Evolutionary conservation across 2,329 filamentous ascomycete genomes (phyloP).

Genomic region (Aspergillus tamarii): DNA sequence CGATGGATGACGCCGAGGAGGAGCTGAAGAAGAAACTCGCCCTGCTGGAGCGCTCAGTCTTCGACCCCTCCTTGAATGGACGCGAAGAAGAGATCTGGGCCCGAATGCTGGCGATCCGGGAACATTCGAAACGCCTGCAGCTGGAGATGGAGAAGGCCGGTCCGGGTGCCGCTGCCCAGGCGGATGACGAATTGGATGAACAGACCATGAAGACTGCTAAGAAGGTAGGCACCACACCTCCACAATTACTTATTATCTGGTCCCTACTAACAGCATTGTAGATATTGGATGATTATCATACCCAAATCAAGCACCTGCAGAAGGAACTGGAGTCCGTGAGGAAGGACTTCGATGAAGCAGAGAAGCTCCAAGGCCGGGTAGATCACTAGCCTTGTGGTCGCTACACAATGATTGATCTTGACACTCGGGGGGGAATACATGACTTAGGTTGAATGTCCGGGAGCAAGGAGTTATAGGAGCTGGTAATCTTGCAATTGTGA

Average conservation of each 20-base stretch:
- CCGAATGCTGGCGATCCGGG: slow-evolving; percentile 64
- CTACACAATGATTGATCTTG: slow-evolving; percentile 4
- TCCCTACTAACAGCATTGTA: slow-evolving; percentile 36
- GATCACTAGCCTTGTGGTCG: slow-evolving; percentile 18
- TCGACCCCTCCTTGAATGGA: slow-evolving; percentile 63
- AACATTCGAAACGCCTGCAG: slow-evolving; percentile 61
- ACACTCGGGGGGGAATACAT: slow-evolving; percentile 7
- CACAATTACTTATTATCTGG: neutral
- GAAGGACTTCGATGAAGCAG: slow-evolving; percentile 62
- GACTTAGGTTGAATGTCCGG: slow-evolving; percentile 12
- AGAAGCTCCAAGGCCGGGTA: slow-evolving; percentile 38
- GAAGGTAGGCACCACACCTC: slow-evolving; percentile 53
- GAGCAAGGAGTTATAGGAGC: slow-evolving; percentile 19
- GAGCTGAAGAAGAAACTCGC: slow-evolving; percentile 64
- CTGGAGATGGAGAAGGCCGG: slow-evolving; percentile 63
- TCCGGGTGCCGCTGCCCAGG: slow-evolving; percentile 39
- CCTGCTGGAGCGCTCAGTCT: slow-evolving; percentile 60
- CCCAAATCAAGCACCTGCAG: slow-evolving; percentile 59
- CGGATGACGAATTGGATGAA: slow-evolving; percentile 56
- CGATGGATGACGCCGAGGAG: slow-evolving; percentile 66
- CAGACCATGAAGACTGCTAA: slow-evolving; percentile 62
- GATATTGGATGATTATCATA: slow-evolving; percentile 55
- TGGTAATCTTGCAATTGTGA: slow-evolving; percentile 14
- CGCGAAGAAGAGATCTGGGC: slow-evolving; percentile 70
- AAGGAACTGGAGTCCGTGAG: slow-evolving; percentile 63